Percentiles rank a stretch among this genome's conserved stretches.
phyloP scores from a whole-genome alignment of 1,139 yeast genomes.

The Blastobotrys proliferans region DNA sequence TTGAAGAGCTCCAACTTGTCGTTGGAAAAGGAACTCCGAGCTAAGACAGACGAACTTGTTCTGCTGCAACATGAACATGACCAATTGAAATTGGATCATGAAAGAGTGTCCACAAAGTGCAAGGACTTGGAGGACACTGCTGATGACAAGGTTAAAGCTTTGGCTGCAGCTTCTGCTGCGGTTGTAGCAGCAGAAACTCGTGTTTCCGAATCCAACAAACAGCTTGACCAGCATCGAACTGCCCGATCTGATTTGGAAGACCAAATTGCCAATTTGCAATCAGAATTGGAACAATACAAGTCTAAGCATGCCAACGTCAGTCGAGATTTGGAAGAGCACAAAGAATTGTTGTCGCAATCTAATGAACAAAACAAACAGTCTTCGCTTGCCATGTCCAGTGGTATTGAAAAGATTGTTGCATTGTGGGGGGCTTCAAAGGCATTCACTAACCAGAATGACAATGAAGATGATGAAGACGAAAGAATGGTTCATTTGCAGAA shows the following conservation, averaged over 20 bases:
- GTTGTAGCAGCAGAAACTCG: slow-evolving; percentile 29
- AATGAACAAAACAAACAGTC: slow-evolving; percentile 25
- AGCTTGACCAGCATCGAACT: slow-evolving; percentile 23
- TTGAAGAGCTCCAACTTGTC: slow-evolving; percentile 21
- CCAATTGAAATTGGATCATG: slow-evolving; percentile 21
- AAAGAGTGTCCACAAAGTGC: slow-evolving; percentile 18
- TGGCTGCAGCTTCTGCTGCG: slow-evolving; percentile 31
- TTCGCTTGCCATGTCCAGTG: slow-evolving; percentile 25
- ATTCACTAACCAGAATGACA: slow-evolving; percentile 19
- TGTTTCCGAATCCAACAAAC: slow-evolving; percentile 21
- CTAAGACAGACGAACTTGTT: slow-evolving; percentile 26
- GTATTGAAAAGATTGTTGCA: slow-evolving; percentile 28
- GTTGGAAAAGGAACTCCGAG: slow-evolving; percentile 26
- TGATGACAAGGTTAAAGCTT: slow-evolving; percentile 27
- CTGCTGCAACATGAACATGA: slow-evolving; percentile 26
- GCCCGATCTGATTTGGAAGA: slow-evolving; percentile 22
- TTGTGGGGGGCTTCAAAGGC: slow-evolving; percentile 31
- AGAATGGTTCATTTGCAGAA: slow-evolving; percentile 20
- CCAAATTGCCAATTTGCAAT: slow-evolving; percentile 20
- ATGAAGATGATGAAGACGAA: slow-evolving; percentile 21
- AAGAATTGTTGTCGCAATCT: slow-evolving; percentile 19
- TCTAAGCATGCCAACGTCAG: slow-evolving; percentile 17
- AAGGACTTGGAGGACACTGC: slow-evolving; percentile 26
- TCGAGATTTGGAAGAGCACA: slow-evolving; percentile 22
- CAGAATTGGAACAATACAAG: slow-evolving; percentile 23